These are phyloP conservation scores for Nicotiana tomentosiformis DNA, from an alignment of 257 asterid genomes.

Conservation along the genomic window DNA sequence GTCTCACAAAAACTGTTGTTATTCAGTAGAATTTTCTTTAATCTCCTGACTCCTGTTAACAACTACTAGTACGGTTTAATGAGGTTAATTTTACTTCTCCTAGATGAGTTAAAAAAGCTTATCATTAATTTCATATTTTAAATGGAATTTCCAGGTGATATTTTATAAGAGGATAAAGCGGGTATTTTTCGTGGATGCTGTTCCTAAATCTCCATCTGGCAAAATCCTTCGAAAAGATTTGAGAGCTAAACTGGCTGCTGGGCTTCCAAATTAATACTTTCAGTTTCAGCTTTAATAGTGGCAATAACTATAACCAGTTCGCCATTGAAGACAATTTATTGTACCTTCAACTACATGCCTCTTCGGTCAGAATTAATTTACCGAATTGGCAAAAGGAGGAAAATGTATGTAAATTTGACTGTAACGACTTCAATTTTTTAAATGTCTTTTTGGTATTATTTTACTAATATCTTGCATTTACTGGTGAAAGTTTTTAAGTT, in stretches of 20 bases:
- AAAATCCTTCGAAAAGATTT: slow-evolving; percentile 88
- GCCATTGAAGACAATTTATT: not conserved
- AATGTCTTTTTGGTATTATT: not conserved
- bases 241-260: slow-evolving; percentile 62
- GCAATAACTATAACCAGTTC: not conserved
- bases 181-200: slow-evolving; percentile 61
- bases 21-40: no score
- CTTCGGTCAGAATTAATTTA: not conserved
- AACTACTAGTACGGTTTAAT: no score
- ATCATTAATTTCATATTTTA: not conserved
- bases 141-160: slow-evolving; percentile 47
- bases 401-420: slow-evolving; percentile 1
- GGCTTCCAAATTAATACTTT: slow-evolving; percentile 11
- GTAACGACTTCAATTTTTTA: not conserved
- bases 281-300: not conserved
- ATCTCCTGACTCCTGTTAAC: not conserved
- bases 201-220: slow-evolving; percentile 87
- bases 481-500: not conserved
- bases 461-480: not conserved
- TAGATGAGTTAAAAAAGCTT: not conserved
- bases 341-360: not conserved
- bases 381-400: not conserved
- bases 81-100: no score
- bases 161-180: slow-evolving; percentile 75
- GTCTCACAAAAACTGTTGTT: no score